These are phyloP conservation scores for Aurinia saxatilis DNA, from an alignment of 345 rosid species.

Conservation along the genomic window DNA sequence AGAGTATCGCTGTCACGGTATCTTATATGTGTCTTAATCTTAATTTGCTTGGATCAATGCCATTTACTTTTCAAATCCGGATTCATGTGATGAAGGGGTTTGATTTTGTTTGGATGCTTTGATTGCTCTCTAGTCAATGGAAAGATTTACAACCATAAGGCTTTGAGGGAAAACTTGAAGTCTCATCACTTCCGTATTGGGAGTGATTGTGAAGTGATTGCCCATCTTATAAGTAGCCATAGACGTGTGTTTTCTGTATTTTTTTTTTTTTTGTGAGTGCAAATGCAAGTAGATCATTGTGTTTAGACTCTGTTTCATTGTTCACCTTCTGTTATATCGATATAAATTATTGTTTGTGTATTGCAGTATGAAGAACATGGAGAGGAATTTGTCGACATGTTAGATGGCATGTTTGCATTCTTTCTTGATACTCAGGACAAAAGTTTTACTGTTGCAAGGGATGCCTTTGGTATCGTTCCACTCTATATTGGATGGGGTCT, in stretches of 20 bases:
- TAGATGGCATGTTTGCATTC: constrained; percentile 87
- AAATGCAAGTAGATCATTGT: background rate
- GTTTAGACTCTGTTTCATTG: background rate
- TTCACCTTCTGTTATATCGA: background rate
- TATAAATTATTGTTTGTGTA: constrained; percentile 3
- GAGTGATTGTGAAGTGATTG: constrained; percentile 88
- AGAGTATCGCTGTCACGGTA: constrained; percentile 61
- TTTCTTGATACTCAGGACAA: constrained; percentile 67
- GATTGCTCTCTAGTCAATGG: constrained; percentile 61
- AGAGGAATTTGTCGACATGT: constrained; percentile 61
- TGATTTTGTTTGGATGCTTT: no score
- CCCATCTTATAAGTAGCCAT: constrained; percentile 69
- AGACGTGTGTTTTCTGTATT: no score
- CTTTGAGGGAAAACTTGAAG: constrained; percentile 46
- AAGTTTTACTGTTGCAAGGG: constrained; percentile 74
- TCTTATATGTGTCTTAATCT: no score
- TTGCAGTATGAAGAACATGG: constrained; percentile 74
- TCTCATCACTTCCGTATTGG: constrained; percentile 68
- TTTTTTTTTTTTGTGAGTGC: background rate
- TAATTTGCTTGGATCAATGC: no score
- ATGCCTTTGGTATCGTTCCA: constrained; percentile 70
- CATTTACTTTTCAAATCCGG: background rate
- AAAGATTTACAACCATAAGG: constrained; percentile 80
- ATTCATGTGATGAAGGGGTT: no score
- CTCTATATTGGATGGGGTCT: constrained; percentile 90